Evolutionary conservation across 345 rosid genomes (phyloP).

Genomic region (Brassica juncea): DNA sequence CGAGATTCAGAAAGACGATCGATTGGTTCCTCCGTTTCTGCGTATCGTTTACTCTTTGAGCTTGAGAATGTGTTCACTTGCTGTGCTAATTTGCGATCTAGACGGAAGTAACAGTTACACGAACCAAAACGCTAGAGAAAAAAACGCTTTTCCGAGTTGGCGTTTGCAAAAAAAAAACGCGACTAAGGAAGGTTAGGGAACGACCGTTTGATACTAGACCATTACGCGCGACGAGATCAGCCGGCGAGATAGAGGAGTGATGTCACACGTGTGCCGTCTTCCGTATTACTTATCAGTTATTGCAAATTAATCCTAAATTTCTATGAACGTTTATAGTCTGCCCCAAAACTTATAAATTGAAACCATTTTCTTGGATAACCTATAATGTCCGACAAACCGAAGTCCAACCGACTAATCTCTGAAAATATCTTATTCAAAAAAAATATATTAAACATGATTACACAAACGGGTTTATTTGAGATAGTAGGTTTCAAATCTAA

Average conservation of each 20-base stretch:
- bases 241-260: neutral
- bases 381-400: no score
- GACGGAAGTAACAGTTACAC: constrained; percentile 7
- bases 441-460: no score
- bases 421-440: no score
- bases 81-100: constrained; percentile 9
- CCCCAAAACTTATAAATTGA: neutral
- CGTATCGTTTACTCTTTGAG: constrained; percentile 7
- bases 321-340: neutral
- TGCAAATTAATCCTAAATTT: constrained; percentile 7
- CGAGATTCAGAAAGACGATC: constrained; percentile 15
- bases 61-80: constrained; percentile 20
- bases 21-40: neutral
- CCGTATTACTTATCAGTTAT: neutral
- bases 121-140: constrained; percentile 1
- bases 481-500: no score
- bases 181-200: neutral
- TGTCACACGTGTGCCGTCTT: constrained; percentile 22
- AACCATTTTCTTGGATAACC: no score
- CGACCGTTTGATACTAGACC: neutral
- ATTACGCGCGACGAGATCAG: constrained; percentile 10
- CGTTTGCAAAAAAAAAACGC: neutral
- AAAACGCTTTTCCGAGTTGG: constrained; percentile 1
- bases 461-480: no score
- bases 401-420: no score